Evolutionary conservation across 2,329 filamentous ascomycete genomes (phyloP), one percentile per base, ranked within the genome.

Genomic region (Exophiala oligosperma): DNA sequence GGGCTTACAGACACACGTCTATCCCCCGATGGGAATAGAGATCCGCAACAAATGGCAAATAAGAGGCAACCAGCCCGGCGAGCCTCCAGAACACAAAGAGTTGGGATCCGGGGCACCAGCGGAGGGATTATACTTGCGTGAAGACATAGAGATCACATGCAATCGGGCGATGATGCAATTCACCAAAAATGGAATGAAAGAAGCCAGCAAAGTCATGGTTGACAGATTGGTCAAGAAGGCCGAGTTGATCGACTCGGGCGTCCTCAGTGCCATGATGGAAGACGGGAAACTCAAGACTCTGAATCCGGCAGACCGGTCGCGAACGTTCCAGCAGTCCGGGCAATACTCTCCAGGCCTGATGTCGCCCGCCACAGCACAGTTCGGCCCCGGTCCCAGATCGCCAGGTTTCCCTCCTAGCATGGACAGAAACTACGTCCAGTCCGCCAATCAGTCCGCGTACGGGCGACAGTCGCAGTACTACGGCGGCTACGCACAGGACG

Each of bases 81-180:
- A 95, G 72, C 82, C 85, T 1, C 77, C 79, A 35, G 81, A 87
- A 67, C 79, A 84, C 0, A 74, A 82, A 11, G 89, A 93, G 74
- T 74, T 90, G 24, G 88, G 87, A 11, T 75, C 89, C 8, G 81
- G 81, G 21, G 84, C 82, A 0, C 90, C 91, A 0, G 73, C 80
- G 21, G 78, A 84, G 43, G 91, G 91, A 0, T 76, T 96, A 11
- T 95, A 92, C 70, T 76, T 96, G 44, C 81, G 89, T 23, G 91
- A 96, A 76, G 91, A 96, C 64, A 87, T 94, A 49, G 87, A 91
- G 63, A 86, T 96, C 79, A 83, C 83, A 57, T 95, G 90, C 76
- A 93, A 92, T 68, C 77, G 91, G 55, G 77, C 94, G 61, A 83
- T 94, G 77, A 81, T 86, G 0, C 75, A 77, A 2, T 95, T 95